These are phyloP conservation scores for Emergomyces africanus DNA, from an alignment of 2,329 filamentous ascomycete genomes.

Conservation along the genomic window DNA sequence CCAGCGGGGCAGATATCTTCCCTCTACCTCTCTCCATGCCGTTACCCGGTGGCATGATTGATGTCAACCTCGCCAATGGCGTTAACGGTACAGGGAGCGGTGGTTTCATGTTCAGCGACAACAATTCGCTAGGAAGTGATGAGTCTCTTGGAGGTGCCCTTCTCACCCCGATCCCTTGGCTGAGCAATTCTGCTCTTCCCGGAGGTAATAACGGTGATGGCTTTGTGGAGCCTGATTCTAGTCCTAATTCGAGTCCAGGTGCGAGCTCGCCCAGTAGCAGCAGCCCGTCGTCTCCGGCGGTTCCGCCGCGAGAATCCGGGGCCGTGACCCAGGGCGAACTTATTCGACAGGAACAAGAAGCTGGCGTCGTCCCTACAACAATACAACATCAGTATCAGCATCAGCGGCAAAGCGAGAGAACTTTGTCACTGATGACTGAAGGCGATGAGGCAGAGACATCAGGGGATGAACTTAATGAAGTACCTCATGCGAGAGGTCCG, in stretches of 20 bases:
- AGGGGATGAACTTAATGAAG: constrained; percentile 46
- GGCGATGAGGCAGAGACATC: constrained; percentile 15
- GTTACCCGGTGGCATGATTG: constrained; percentile 34
- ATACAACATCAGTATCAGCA: constrained; percentile 32
- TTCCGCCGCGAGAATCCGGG: constrained; percentile 27
- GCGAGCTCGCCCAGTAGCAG: background rate
- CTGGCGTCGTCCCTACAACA: constrained; percentile 60
- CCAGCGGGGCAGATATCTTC: constrained; percentile 66
- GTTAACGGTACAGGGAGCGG: constrained; percentile 26
- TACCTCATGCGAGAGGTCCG: constrained; percentile 71
- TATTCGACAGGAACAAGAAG: constrained; percentile 72
- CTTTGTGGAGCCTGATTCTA: constrained; percentile 12
- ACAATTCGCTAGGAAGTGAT: constrained; percentile 55
- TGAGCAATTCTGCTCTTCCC: constrained; percentile 32
- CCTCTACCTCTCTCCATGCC: constrained; percentile 55
- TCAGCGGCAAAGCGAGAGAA: constrained; percentile 14
- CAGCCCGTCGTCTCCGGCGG: background rate
- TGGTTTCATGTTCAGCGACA: constrained; percentile 24
- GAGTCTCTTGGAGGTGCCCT: constrained; percentile 82
- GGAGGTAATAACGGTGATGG: constrained; percentile 14
- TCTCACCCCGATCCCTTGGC: constrained; percentile 88
- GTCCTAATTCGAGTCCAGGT: constrained; percentile 2
- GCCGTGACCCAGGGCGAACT: constrained; percentile 74
- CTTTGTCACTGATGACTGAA: constrained; percentile 13
- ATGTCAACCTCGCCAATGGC: constrained; percentile 41